phyloP scores from a whole-genome alignment of 179 eudicot species.

The Sideroxylon spinosum region DNA sequence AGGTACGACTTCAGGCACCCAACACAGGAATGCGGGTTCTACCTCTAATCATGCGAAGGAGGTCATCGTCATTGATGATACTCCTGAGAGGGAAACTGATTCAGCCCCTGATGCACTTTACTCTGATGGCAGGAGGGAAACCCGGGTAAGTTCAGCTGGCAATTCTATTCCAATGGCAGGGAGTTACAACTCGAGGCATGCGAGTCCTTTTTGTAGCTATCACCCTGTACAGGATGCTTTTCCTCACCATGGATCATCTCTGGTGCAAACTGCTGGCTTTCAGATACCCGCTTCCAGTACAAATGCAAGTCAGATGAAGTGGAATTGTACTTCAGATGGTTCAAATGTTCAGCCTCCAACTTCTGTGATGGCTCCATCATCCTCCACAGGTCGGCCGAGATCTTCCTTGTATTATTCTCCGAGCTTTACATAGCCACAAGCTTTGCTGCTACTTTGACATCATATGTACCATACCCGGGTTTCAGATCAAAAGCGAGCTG shows the following conservation, averaged over 20 bases:
- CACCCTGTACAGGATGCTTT: constrained; percentile 14
- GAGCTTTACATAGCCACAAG: constrained; percentile 14
- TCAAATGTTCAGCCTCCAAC: constrained; percentile 7
- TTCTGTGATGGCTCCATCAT: constrained; percentile 18
- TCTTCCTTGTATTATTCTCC: constrained; percentile 21
- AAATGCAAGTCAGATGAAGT: constrained; percentile 14
- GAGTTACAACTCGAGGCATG: constrained; percentile 19
- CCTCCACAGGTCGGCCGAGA: constrained; percentile 21
- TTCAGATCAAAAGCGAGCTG: neutral
- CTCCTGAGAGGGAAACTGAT: constrained; percentile 23
- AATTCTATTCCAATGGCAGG: constrained; percentile 10
- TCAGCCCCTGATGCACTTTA: neutral
- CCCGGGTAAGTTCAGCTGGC: constrained; percentile 11
- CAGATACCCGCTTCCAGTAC: constrained; percentile 19
- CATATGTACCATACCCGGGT: neutral
- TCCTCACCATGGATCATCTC: constrained; percentile 16
- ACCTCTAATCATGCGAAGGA: constrained; percentile 20
- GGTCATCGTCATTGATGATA: constrained; percentile 33
- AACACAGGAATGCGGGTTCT: constrained; percentile 2
- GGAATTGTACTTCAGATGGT: constrained; percentile 21
- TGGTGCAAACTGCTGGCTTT: constrained; percentile 17
- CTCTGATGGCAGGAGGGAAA: constrained; percentile 12
- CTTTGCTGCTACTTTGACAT: neutral
- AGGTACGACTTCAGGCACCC: constrained; percentile 9
- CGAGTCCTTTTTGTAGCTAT: constrained; percentile 20